phyloP scores from a whole-genome alignment of 148 eudicot species.

The Pharnaceum exiguum region DNA sequence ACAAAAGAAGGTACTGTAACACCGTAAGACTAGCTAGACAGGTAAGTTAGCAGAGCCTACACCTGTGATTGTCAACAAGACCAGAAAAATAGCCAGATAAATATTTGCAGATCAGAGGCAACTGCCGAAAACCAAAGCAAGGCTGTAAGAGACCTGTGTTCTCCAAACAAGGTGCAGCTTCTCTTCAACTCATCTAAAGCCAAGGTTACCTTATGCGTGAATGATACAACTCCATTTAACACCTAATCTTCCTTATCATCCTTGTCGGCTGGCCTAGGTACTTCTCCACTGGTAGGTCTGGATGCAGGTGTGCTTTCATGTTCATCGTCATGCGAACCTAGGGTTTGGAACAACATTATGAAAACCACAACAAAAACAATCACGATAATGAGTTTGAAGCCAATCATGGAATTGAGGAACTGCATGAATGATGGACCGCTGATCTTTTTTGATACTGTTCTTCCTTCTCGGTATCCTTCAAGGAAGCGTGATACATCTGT shows the following conservation, averaged over 20 bases:
- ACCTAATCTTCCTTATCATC: constrained; percentile 52
- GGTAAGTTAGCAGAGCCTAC: background rate
- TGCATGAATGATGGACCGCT: constrained; percentile 67
- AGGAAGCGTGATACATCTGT: constrained; percentile 66
- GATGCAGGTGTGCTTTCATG: constrained; percentile 23
- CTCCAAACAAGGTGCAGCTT: background rate
- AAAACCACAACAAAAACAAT: constrained; percentile 49
- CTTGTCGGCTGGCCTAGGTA: constrained; percentile 37
- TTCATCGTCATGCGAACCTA: constrained; percentile 46
- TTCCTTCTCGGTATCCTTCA: constrained; percentile 85
- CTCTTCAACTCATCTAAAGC: background rate
- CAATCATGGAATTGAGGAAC: constrained; percentile 60
- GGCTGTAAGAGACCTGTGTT: background rate
- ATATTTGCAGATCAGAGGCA: background rate
- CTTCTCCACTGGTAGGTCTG: constrained; percentile 31
- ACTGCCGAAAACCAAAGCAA: background rate
- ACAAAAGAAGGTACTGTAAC: no score
- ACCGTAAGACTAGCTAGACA: background rate
- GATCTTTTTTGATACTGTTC: constrained; percentile 45
- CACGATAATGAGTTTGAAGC: constrained; percentile 38
- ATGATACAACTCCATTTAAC: background rate
- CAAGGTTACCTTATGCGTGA: background rate
- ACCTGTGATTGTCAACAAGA: background rate
- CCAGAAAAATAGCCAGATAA: background rate
- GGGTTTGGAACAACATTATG: constrained; percentile 45